These are phyloP conservation scores for Rhododendron ovatum DNA, from an alignment of 148 eudicot species.

Conservation along the genomic window DNA sequence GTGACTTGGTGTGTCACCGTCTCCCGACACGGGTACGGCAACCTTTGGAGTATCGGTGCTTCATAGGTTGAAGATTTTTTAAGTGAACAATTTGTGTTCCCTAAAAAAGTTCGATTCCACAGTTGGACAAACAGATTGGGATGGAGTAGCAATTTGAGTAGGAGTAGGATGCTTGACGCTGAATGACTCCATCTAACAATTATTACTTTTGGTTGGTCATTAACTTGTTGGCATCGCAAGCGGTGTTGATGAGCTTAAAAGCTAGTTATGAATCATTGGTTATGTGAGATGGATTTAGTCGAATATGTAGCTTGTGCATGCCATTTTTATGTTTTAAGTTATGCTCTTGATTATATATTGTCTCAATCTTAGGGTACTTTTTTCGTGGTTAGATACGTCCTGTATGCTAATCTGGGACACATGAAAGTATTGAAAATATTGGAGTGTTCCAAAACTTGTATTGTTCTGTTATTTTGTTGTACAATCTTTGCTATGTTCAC, in stretches of 20 bases:
- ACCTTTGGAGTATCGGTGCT: too few species aligned
- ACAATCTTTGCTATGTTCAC: not conserved
- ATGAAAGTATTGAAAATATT: not conserved
- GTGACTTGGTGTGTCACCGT: too few species aligned
- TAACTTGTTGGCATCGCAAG: not conserved
- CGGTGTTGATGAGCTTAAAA: not conserved
- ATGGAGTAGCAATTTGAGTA: not conserved
- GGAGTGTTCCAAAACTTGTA: not conserved
- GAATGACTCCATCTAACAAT: not conserved
- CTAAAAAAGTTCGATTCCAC: not conserved
- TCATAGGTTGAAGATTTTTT: not conserved
- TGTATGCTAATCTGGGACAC: not conserved
- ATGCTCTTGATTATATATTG: not conserved
- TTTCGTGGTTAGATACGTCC: not conserved
- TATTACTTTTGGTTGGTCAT: not conserved
- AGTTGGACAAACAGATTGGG: not conserved
- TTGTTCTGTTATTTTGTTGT: not conserved
- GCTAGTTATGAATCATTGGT: not conserved
- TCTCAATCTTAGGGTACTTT: not conserved
- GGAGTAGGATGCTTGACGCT: not conserved
- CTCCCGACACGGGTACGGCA: too few species aligned
- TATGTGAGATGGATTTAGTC: not conserved
- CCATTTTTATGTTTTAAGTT: not conserved
- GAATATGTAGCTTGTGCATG: not conserved
- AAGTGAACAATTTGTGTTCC: not conserved